Evolutionary conservation across 2,329 filamentous ascomycete genomes (phyloP).

Genomic region (Chrysosporium keratinophilum): DNA sequence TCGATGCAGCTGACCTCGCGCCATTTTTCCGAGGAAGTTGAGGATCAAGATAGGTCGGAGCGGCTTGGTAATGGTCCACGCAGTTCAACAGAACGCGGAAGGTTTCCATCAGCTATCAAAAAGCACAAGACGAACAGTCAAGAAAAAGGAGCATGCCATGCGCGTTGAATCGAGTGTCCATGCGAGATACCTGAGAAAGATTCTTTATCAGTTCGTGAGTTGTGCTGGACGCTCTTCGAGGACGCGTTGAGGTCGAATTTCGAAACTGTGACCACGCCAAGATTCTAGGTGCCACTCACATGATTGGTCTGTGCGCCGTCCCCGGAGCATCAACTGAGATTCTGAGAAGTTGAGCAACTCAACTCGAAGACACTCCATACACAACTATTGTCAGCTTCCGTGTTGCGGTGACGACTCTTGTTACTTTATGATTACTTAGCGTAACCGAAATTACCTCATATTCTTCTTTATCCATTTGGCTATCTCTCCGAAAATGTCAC

Average conservation of each 20-base stretch:
- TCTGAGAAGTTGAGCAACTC: background rate
- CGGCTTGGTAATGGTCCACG: conserved; percentile 85
- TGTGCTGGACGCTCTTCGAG: too few species aligned
- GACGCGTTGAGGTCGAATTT: too few species aligned
- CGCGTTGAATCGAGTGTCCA: background rate
- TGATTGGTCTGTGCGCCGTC: background rate
- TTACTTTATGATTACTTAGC: background rate
- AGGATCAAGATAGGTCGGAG: conserved; percentile 70
- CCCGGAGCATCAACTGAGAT: background rate
- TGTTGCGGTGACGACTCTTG: background rate
- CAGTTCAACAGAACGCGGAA: conserved; percentile 92
- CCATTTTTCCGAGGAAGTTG: conserved; percentile 57
- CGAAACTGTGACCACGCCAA: too few species aligned
- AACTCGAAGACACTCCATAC: too few species aligned
- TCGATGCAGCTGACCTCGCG: conserved; percentile 49
- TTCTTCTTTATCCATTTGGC: background rate
- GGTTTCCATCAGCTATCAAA: conserved; percentile 47
- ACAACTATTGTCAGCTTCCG: too few species aligned
- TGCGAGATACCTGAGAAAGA: background rate
- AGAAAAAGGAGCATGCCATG: background rate
- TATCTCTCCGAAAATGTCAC: conserved; percentile 26
- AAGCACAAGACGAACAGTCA: conserved; percentile 10
- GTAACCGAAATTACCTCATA: background rate
- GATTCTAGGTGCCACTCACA: conserved; percentile 1
- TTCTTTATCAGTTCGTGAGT: too few species aligned